Evolutionary conservation across 371 early-diverging fungal species (phyloP), one percentile per base, ranked within the genome.

Genomic region (Blakeslea trispora): DNA sequence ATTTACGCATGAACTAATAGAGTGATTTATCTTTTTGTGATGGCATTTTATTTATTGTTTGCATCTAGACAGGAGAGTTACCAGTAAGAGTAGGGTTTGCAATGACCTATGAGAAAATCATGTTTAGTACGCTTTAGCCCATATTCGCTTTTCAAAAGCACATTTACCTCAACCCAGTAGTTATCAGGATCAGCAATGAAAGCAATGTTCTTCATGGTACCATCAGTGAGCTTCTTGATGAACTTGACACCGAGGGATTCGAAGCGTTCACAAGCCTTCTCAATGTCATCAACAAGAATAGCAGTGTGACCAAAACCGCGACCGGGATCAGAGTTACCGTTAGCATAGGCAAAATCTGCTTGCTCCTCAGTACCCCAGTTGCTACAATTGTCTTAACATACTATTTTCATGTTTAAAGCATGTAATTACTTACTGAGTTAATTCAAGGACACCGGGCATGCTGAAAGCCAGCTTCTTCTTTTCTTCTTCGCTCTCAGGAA

Each of bases 361-460:
- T 93, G 87, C 17, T 77, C 67, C 63, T 94, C 92, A n/a, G 92
- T 91, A 17, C 92, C 92, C 84, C 91, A 91, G 77, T 93, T 92
- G 72, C 84, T 83, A 57, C 18, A 39, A 45, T 6, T 7, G 37
- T 32, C 14, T 34, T 21, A 24, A 5, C 24, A 28, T 23, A 24
- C 18, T 18, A 18, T 32, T 42, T 2, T 17, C 41, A 18, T 14
- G 2, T 19, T 32, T 19, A 17, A 15, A 17, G 56, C 22, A 31
- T 17, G 14, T 1, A 18, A 17, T 2, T 4, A 72, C 80, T 63
- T 78, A 87, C 89, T 92, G 91, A 14, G 94, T 93, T 61, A 93
- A 75, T 72, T 93, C 94, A 35, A 93, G 75, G 10, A 93, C 75
- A 52, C 91, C 94, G 41, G 90, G 83, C 46, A 83, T 81, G 44